Percentiles rank a stretch among this genome's conserved stretches.
Evolutionary conservation across 805 yeast genomes (phyloP).

Genomic region (Monosporozyma siamensis): DNA sequence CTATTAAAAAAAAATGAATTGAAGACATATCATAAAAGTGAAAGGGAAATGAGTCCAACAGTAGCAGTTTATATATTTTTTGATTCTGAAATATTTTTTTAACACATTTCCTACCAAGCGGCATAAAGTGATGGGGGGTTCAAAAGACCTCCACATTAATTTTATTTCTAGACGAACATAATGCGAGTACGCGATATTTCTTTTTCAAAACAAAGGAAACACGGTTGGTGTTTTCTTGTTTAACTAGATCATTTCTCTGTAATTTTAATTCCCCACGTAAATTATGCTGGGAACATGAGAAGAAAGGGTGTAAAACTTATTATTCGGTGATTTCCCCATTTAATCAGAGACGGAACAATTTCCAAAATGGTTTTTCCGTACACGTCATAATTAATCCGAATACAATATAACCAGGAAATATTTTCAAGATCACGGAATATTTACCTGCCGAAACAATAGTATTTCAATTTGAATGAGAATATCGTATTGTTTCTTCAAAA

Average conservation of each 20-base stretch:
- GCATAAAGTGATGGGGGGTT: not conserved
- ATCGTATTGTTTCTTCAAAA: not conserved
- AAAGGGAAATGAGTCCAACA: too few relatives aligned
- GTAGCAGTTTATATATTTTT: too few relatives aligned
- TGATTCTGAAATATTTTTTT: not conserved
- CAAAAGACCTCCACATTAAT: not conserved
- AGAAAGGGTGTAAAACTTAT: too few relatives aligned
- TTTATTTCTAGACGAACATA: not conserved
- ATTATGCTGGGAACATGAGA: too few relatives aligned
- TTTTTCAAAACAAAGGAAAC: not conserved
- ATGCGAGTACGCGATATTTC: not conserved
- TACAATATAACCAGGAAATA: not conserved
- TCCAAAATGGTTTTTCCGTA: not conserved
- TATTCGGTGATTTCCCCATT: too few relatives aligned
- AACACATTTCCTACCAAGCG: not conserved
- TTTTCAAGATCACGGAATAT: not conserved
- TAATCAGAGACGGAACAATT: not conserved
- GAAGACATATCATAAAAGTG: too few relatives aligned
- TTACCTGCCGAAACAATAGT: slow-evolving; percentile 1
- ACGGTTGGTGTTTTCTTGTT: not conserved
- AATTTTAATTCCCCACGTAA: too few relatives aligned
- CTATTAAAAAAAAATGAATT: too few relatives aligned
- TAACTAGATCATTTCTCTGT: too few relatives aligned
- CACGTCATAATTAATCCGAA: not conserved
- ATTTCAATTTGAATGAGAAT: too few relatives aligned